Conservation (phyloP, 192 early-diverging fungal species). For the Spizellomyces sp. region DNA sequence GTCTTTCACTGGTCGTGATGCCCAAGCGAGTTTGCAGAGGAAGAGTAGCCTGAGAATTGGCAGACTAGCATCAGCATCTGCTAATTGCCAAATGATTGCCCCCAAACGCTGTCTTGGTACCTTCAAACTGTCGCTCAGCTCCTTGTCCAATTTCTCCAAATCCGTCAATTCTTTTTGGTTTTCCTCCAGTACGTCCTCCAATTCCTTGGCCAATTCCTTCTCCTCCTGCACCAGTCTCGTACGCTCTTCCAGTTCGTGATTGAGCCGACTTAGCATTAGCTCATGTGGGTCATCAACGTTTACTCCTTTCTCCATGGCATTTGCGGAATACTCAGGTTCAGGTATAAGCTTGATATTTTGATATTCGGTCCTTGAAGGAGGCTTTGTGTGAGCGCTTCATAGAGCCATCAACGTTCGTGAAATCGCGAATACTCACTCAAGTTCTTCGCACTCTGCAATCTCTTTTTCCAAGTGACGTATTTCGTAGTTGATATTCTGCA, state of each 20-base stretch:
- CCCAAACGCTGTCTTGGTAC: background rate
- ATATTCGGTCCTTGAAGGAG: constrained; percentile 55
- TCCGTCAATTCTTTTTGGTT: constrained; percentile 17
- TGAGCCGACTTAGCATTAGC: constrained; percentile 58
- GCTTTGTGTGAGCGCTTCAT: background rate
- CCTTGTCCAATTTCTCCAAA: constrained; percentile 36
- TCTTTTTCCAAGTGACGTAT: constrained; percentile 54
- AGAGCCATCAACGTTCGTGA: background rate
- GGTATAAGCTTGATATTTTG: constrained; percentile 52
- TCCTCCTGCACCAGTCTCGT: constrained; percentile 37
- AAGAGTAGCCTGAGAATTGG: constrained; percentile 17
- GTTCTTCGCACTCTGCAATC: constrained; percentile 56
- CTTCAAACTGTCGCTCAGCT: constrained; percentile 29
- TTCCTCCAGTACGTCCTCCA: constrained; percentile 8
- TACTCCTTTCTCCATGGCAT: constrained; percentile 27
- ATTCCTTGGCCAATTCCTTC: constrained; percentile 14
- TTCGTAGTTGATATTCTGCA: constrained; percentile 64
- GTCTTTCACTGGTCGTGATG: constrained; percentile 8
- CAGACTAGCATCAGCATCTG: background rate
- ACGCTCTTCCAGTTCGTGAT: constrained; percentile 56
- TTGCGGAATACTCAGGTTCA: constrained; percentile 40
- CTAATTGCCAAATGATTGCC: background rate
- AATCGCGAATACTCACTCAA: constrained; percentile 45
- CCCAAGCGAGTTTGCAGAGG: constrained; percentile 36
- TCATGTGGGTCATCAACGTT: constrained; percentile 29